Evolutionary conservation across 75 land plant genomes (phyloP), one percentile per base, ranked within the genome.

Genomic region (Picea glauca): DNA sequence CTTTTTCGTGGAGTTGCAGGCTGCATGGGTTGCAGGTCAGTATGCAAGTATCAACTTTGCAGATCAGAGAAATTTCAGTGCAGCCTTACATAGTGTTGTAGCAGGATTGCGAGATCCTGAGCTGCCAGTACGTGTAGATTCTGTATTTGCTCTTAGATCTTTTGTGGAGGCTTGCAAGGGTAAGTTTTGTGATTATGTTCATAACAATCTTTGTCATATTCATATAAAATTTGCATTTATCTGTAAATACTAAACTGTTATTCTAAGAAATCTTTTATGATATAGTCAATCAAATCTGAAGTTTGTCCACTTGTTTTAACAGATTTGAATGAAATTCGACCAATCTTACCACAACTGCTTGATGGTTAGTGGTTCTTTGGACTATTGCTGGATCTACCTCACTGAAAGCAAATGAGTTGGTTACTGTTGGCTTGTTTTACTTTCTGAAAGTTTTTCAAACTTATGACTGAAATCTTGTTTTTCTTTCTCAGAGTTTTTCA

Each of bases 21-120:
- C 99, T 38, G 98, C 98, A 77, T 98, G 99, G 99, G 99, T 98
- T 68, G 92, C 99, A 15, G 99, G 99, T 33, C 99, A 98, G 70
- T 98, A 98, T 88, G 99, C 99, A 11, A 82, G 89, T 72, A 93
- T 93, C 64, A 81, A 81, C 40, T 98, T 98, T 79, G 61, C 87
- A 13, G 95, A 95, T 58, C 94, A 85, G 83, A 86, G 85, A 35
- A 95, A 98, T 79, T 98, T 98, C 72, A 90, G 88, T 5, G 75
- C 78, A 78, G 98, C 96, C 8, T 78, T 98, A 58, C 99, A 91
- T 40, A 84, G 94, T 76, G 91, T 98, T 80, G 94, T 98, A 73
- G 81, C 92, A 65, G 99, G 99, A 35, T 73, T 98, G 89, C 90
- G 90, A n/a, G 99, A 98, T 83, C 87, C 98, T 20, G 99, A 98